Base-by-base conservation (phyloP, 305 asterid genomes). In the Ilex paraguariensis region DNA sequence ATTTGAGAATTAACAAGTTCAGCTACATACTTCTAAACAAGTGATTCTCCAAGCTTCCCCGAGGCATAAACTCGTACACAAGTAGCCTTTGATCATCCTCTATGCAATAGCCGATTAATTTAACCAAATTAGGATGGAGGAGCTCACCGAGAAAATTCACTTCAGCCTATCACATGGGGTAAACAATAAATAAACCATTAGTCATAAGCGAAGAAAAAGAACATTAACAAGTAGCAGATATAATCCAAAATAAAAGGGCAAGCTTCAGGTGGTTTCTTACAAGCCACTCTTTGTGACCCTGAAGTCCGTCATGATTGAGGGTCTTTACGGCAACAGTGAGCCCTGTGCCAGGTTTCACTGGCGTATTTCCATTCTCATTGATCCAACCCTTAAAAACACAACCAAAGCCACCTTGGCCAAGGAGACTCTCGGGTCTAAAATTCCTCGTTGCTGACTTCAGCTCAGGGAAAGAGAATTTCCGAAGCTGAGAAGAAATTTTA, bases 281-380 rank as follows among this genome's bases (percentile, higher is more conserved):
- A 30, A 86, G 82, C 96, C 98, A 91, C 76, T 91, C 98, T 74
- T 74, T 86, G 67, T 91, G 96, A 68, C 98, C 98, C 78, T 91
- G 98, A 70, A 84, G 83, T 15, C 98, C 98, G 30, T 82, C 79
- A 10, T 80, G 93, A 72, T 91, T 91, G 56, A 91, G 87, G 49
- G 86, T 84, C 70, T 91, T 91, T 40, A 91, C 95, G 2, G 98
- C 98, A 69, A 86, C 95, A 5, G 96, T 60, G 44, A 88, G 76
- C 21, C 96, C 98, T 7, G 85, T 66, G 48, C 95, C 96, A 5
- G 87, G 86, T 77, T 77, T 88, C 44, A 84, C 91, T 0, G 95
- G 85, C 10, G 87, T 70, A 65, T 54, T 75, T 49, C 87, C 83
- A 44, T 69, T 76, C 69, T 84, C 96, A 28, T 83, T 80, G 67